These are phyloP conservation scores for Naganishia antarctica DNA, from an alignment of 768 basidiomycete species.

Conservation along the genomic window DNA sequence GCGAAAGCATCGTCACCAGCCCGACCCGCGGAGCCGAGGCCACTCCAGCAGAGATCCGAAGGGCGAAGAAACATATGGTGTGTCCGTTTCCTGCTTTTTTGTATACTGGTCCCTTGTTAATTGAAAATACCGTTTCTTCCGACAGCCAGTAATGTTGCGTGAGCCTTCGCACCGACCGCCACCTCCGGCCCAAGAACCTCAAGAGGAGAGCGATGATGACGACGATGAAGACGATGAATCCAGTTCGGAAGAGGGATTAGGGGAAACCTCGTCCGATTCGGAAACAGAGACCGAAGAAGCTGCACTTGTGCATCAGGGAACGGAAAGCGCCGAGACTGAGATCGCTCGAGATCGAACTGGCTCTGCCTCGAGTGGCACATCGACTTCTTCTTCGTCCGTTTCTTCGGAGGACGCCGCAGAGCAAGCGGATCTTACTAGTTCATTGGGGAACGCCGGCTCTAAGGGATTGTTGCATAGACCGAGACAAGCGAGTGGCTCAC, in stretches of 20 bases:
- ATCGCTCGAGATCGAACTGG: not conserved
- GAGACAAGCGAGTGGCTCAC: conserved; percentile 7
- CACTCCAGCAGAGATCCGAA: conserved; percentile 36
- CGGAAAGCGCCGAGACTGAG: not conserved
- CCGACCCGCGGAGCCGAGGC: conserved; percentile 28
- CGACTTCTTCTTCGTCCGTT: not conserved
- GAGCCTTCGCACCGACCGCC: conserved; percentile 38
- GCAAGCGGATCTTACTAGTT: not conserved
- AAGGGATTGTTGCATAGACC: not conserved
- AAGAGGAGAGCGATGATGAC: conserved; percentile 32
- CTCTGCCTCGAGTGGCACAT: not conserved
- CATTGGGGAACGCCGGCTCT: not conserved
- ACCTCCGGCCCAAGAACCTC: conserved; percentile 31
- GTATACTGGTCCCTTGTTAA: conserved; percentile 1
- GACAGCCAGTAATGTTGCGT: conserved; percentile 47
- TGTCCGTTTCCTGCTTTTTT: conserved; percentile 22
- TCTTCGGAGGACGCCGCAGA: not conserved
- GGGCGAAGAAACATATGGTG: conserved; percentile 45
- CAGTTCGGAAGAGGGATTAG: conserved; percentile 8
- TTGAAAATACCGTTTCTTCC: not conserved
- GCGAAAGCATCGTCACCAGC: conserved; percentile 28
- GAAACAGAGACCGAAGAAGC: conserved; percentile 31
- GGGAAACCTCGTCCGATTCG: conserved; percentile 18
- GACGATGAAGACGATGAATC: conserved; percentile 36
- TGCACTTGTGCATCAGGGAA: too few species aligned